Evolutionary conservation across 169 alveolate species (phyloP).

Genomic region (Cryptosporidium sp.): DNA sequence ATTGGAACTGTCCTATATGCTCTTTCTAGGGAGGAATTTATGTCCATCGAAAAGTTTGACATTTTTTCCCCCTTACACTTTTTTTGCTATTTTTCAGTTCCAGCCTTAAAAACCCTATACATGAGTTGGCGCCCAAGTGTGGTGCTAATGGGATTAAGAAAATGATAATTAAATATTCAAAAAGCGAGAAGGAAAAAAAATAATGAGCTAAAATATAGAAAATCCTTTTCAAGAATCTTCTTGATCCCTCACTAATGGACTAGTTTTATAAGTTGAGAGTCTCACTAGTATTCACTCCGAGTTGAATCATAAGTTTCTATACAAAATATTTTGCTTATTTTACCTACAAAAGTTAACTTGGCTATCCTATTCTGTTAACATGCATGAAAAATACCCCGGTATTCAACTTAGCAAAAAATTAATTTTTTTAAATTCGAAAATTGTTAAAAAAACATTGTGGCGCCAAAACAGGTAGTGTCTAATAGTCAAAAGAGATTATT

Average conservation of each 20-base stretch:
- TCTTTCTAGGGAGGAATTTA: slow-evolving; percentile 64
- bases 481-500: slow-evolving; percentile 5
- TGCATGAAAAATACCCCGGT: neutral
- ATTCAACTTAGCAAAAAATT: no score
- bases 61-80: neutral
- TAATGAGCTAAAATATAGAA: neutral
- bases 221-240: neutral
- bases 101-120: neutral
- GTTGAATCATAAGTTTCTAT: no score
- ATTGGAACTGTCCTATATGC: slow-evolving; percentile 71
- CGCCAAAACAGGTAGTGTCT: slow-evolving; percentile 16
- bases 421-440: neutral
- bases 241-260: no score
- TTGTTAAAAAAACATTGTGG: neutral
- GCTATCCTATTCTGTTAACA: no score
- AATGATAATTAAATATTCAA: neutral
- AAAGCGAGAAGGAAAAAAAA: neutral
- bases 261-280: neutral
- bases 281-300: neutral
- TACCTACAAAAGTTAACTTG: neutral
- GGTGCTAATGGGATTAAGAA: neutral
- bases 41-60: slow-evolving; percentile 39
- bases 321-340: no score
- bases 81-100: neutral
- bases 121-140: slow-evolving; percentile 55